Base-by-base conservation (phyloP, 2,329 filamentous ascomycete species). In the Aspergillus sp. region DNA sequence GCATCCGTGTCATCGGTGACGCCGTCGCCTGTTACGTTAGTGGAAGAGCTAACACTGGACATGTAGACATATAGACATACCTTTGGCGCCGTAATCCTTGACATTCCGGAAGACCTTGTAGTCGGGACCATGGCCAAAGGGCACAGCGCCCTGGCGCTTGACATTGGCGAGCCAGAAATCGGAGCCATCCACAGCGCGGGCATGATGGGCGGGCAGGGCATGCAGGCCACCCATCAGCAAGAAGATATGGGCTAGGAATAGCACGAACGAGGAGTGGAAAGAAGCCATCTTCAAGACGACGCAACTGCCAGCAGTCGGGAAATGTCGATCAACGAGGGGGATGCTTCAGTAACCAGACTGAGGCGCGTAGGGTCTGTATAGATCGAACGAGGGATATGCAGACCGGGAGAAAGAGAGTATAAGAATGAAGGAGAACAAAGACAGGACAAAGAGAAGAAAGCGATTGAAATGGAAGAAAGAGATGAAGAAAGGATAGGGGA, bases 1-100 rank as follows among this genome's bases (percentile, higher is more conserved):
- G 88, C 85, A 1, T 62, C 78, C 0, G 88, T 94, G 53, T 95
- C 88, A 55, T 96, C 89, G 15, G 80, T 82, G 1, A 64, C 59
- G 10, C 78, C 78, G 46, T 80, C 75, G 42, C 74, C 74, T 60
- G 49, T 51, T 52, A 30, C n/a, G 40, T 51, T 31, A 53, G 42
- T 26, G 37, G 58, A 3, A 4, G n/a, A n/a, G n/a, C n/a, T n/a
- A n/a, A n/a, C n/a, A n/a, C n/a, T n/a, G 8, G 12, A 32, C 14
- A 26, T 39, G 8, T 27, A 19, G 2, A 26, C 2, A 2, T 26
- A 8, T 36, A 34, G 69, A 74, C 55, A 75, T 75, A 61, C 81
- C 82, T 42, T 66, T 73, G 29, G 82, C 82, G 29, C 82, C 82
- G 49, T 74, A 88, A 48, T 85, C 80, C 60, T 74, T 76, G 29